Evolutionary conservation across 1,284 basidiomycete species (phyloP).

Genomic region (Papiliotrema flavescens): DNA sequence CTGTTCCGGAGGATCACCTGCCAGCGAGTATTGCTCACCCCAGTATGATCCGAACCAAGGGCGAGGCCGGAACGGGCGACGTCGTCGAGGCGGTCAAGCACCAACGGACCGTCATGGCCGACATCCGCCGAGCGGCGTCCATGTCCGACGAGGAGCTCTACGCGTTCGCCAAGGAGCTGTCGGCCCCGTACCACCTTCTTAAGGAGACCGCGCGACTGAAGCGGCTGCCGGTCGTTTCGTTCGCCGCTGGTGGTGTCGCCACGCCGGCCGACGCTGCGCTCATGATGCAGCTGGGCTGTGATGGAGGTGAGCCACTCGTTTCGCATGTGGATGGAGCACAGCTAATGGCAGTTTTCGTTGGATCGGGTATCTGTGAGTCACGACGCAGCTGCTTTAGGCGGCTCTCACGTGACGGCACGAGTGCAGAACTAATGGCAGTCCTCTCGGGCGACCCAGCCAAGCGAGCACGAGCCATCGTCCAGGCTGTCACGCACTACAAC

Average conservation of each 20-base stretch:
- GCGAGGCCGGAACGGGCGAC: slow-evolving; percentile 96
- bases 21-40: neutral
- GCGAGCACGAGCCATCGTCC: slow-evolving; percentile 93
- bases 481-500: slow-evolving; percentile 96
- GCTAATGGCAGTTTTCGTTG: slow-evolving; percentile 69
- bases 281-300: slow-evolving; percentile 99
- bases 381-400: neutral
- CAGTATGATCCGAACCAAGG: slow-evolving; percentile 86
- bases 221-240: slow-evolving; percentile 80
- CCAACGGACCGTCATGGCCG: slow-evolving; percentile 74
- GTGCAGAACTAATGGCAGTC: slow-evolving; percentile 14
- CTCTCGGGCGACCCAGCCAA: slow-evolving; percentile 85
- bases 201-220: slow-evolving; percentile 95
- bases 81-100: slow-evolving; percentile 96
- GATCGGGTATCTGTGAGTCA: slow-evolving; percentile 83
- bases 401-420: neutral
- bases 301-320: slow-evolving; percentile 67
- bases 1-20: neutral
- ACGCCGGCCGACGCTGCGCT: slow-evolving; percentile 94
- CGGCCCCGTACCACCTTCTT: slow-evolving; percentile 94
- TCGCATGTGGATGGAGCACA: slow-evolving; percentile 1
- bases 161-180: slow-evolving; percentile 83
- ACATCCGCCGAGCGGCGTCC: slow-evolving; percentile 78
- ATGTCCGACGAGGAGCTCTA: slow-evolving; percentile 97
- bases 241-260: slow-evolving; percentile 94